A percentile compares a stretch with the other conserved stretches of the same genome.
Conservation (phyloP, 2,329 filamentous ascomycete genomes). For the Colletotrichum eremochloae region DNA sequence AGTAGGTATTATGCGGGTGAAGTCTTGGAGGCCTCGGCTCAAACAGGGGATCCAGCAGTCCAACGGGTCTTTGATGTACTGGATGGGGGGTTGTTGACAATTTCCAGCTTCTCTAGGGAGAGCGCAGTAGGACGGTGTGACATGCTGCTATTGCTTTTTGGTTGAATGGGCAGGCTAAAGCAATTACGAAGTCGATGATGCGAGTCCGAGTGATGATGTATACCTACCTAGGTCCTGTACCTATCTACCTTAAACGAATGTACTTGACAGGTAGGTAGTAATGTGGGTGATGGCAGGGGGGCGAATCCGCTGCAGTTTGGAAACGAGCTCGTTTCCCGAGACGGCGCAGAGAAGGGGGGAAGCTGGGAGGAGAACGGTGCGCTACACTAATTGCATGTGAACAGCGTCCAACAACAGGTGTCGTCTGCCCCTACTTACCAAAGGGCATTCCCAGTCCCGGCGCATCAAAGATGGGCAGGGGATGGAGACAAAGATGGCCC, state of each 20-base stretch:
- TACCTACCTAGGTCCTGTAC: no score
- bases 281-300: slow-evolving; percentile 8
- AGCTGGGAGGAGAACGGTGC: slow-evolving; percentile 31
- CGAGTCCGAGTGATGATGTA: slow-evolving; percentile 33
- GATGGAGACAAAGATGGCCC: slow-evolving; percentile 36
- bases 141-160: no score
- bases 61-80: background rate
- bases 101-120: background rate
- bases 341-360: background rate
- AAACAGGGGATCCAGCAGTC: background rate
- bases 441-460: background rate
- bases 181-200: slow-evolving; percentile 9
- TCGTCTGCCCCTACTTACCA: background rate
- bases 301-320: slow-evolving; percentile 31
- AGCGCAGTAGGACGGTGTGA: background rate
- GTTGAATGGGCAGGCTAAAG: background rate
- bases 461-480: slow-evolving; percentile 14
- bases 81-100: background rate
- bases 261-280: background rate
- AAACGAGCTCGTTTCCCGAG: slow-evolving; percentile 35
- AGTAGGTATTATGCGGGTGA: slow-evolving; percentile 1
- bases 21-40: slow-evolving; percentile 20
- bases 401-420: background rate
- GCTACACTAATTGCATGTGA: slow-evolving; percentile 32
- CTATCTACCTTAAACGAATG: background rate